Base-by-base conservation (phyloP, 2,329 filamentous ascomycete species). In the Fusarium odoratissimum region DNA sequence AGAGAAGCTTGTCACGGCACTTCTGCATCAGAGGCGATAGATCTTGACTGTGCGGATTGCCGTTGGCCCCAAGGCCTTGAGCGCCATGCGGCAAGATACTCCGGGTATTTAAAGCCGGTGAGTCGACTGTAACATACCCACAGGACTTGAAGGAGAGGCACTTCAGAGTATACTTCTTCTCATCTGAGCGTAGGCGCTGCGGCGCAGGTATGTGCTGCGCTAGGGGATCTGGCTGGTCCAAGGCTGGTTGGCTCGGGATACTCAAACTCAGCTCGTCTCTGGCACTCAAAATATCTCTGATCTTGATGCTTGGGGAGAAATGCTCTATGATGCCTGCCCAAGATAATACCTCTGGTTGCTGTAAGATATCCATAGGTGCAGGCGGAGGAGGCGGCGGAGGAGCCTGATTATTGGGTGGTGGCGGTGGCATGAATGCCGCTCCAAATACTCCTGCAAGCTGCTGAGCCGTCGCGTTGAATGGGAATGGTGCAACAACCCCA, bases 131-230 rank as follows among this genome's bases (percentile, higher is more conserved):
- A 38, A 86, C 87, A 74, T 92, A 92, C 56, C 90, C 90, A 76
- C 90, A 92, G 1, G 89, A 91, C 37, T 85, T 86, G 79, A 92
- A 86, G 2, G 84, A 83, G 35, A 91, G 79, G 19, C 75, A 79
- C 31, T 79, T 77, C 28, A 86, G 74, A 21, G 72, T 74, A 40
- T 80, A 81, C 8, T 60, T 65, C n/a, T 56, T 64, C 69, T 80
- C 75, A 35, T 83, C 80, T 8, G 33, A 45, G 10, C 60, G n/a
- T 21, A 80, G 75, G n/a, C 48, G 33, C 30, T 61, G 55, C 14
- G 73, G 60, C 21, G 62, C 44, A 14, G 79, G 79, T 16, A 82
- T 64, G 74, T 77, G 58, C 16, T 66, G 63, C 5, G 45, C 63
- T 52, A 76, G 31, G 4, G 49, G 31, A 35, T 64, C 52, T 31